Base-by-base conservation (phyloP, 176 grass and related monocot genomes). In the Chrysopogon serrulatus region DNA sequence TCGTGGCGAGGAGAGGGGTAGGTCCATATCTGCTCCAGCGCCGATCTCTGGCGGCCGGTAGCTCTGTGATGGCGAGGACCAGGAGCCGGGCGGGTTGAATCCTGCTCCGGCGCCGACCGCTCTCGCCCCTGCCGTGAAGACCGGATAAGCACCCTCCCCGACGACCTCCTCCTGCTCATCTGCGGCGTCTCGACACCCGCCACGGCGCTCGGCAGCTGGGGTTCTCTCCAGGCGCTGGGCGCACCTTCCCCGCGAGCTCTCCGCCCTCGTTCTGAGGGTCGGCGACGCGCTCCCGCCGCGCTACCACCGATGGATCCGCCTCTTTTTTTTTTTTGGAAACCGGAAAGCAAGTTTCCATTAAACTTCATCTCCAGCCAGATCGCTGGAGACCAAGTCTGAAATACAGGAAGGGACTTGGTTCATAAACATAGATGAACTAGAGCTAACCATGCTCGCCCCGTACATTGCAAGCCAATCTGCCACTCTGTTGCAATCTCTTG, bases 81-180 rank as follows among this genome's bases (percentile, higher is more conserved):
- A 49, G 53, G 2, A 26, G 9, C 3, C 14, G 61, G 28, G 15
- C 61, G 14, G 30, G 30, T 18, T 28, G 1, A 32, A 6, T 32
- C 61, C 61, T 64, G 33, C 65, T 30, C 59, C 26, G 24, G 59
- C 19, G 65, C 19, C 34, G 14, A 15, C 30, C 15, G 62, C 40
- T 18, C 1, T 15, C 60, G 16, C n/a, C 33, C 32, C 23, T n/a
- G 31, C 42, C 19, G n/a, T 11, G 42, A 34, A 2, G 68, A 82
- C 66, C 66, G 48, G 5, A 16, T 82, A 36, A 71, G 79, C 35
- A 47, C 65, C 35, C 79, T 71, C 45, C 15, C 79, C 49, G 35
- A 82, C 49, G 79, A 82, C 17, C 66, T 82, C 48, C 66, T 82
- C 65, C 66, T 71, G 8, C 48, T 82, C 47, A 10, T 82, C 49